phyloP scores from a whole-genome alignment of 2,329 filamentous ascomycete genomes.

The Penicillium carneum region DNA sequence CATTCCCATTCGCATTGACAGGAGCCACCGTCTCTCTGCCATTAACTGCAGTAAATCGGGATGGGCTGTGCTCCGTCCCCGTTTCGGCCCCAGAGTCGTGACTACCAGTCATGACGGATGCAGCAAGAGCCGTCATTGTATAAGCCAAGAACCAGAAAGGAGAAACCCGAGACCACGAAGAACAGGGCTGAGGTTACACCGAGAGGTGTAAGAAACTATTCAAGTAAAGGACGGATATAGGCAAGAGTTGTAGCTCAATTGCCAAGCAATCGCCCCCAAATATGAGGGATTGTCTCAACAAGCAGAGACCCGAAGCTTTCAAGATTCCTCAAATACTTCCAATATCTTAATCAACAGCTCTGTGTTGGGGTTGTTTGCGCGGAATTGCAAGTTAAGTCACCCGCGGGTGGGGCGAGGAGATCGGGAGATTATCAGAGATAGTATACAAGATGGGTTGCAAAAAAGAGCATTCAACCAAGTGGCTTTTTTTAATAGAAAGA shows the following conservation, averaged over 20 bases:
- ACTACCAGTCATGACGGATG: constrained; percentile 41
- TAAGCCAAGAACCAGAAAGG: constrained; percentile 14
- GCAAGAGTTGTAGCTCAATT: constrained; percentile 11
- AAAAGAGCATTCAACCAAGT: not conserved
- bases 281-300: not conserved
- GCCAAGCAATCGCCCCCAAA: not conserved
- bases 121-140: constrained; percentile 48
- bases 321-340: not conserved
- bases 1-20: constrained; percentile 4
- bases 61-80: constrained; percentile 52
- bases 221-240: not conserved
- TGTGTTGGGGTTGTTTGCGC: not conserved
- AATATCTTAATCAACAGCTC: not conserved
- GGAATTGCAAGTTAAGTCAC: constrained; percentile 14
- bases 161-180: constrained; percentile 7
- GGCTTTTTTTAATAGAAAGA: not conserved
- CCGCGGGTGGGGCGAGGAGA: constrained; percentile 16
- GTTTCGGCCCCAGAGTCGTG: constrained; percentile 46
- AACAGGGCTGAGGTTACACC: constrained; percentile 8
- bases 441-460: constrained; percentile 14
- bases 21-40: constrained; percentile 44
- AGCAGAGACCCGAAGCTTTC: not conserved
- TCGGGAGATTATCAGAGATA: constrained; percentile 18
- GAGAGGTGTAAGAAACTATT: not conserved
- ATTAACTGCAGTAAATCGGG: constrained; percentile 57